Conservation (phyloP, 164 flowering plant species). For the Annona squamosa region DNA sequence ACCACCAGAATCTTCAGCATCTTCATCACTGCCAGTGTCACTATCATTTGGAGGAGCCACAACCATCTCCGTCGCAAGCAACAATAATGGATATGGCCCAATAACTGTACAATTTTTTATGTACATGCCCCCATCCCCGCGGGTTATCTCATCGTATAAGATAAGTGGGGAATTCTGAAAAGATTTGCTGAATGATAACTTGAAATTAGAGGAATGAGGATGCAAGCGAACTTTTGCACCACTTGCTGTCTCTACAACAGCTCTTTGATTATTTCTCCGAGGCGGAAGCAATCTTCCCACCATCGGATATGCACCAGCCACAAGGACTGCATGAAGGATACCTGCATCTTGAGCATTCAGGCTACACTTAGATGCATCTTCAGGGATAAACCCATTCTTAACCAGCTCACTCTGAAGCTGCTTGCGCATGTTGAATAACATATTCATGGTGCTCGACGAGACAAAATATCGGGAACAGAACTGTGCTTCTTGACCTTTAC, state of each 20-base stretch:
- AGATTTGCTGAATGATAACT: constrained; percentile 21
- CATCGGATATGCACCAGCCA: constrained; percentile 88
- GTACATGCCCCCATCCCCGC: constrained; percentile 60
- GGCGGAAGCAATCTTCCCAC: constrained; percentile 61
- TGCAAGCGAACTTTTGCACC: constrained; percentile 68
- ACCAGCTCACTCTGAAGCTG: constrained; percentile 64
- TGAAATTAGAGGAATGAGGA: constrained; percentile 43
- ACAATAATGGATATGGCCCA: constrained; percentile 70
- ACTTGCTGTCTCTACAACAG: constrained; percentile 50
- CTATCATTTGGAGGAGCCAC: constrained; percentile 53
- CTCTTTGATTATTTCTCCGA: constrained; percentile 20
- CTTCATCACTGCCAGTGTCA: constrained; percentile 27
- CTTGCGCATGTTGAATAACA: constrained; percentile 68
- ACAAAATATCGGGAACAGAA: constrained; percentile 74
- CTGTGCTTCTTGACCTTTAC: constrained; percentile 43
- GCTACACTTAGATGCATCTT: constrained; percentile 53
- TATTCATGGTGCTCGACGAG: constrained; percentile 59
- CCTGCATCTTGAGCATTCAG: constrained; percentile 74
- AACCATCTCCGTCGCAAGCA: constrained; percentile 73
- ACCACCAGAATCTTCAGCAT: constrained; percentile 18
- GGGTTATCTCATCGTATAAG: constrained; percentile 75
- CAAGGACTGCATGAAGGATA: constrained; percentile 75
- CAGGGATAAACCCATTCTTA: constrained; percentile 53
- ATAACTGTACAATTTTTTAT: constrained; percentile 59
- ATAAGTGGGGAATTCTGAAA: constrained; percentile 31